Percentiles rank a stretch among this genome's conserved stretches.
Evolutionary conservation across 2,329 filamentous ascomycete species (phyloP).

Genomic region (Aspergillus niger): DNA sequence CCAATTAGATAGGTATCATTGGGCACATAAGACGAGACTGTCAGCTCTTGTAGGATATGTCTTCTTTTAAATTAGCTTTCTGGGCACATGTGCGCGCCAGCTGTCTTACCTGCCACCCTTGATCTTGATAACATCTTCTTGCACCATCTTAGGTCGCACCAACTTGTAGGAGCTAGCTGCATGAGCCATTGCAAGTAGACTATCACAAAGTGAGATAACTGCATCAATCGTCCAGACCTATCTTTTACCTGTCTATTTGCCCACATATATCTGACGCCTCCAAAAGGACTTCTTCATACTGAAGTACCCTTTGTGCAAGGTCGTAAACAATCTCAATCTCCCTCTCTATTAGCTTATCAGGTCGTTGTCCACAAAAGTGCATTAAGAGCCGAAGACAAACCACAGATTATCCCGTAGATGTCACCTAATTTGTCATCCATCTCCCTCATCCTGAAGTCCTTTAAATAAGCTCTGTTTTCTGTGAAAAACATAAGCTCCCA

Average conservation of each 20-base stretch:
- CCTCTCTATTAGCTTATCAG: constrained; percentile 59
- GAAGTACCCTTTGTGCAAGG: constrained; percentile 70
- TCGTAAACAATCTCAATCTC: constrained; percentile 87
- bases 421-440: constrained; percentile 83
- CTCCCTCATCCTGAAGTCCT: constrained; percentile 76
- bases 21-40: constrained; percentile 76
- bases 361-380: background rate
- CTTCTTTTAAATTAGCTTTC: constrained; percentile 36
- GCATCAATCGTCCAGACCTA: no score
- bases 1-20: constrained; percentile 75
- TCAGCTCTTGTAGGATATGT: constrained; percentile 83
- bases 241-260: constrained; percentile 69
- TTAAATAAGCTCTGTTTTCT: constrained; percentile 76
- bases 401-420: constrained; percentile 79
- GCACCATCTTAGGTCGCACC: constrained; percentile 67
- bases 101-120: constrained; percentile 65
- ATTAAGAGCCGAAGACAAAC: constrained; percentile 44
- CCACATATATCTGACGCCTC: constrained; percentile 77
- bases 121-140: constrained; percentile 71
- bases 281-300: constrained; percentile 67
- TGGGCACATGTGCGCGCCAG: no score
- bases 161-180: constrained; percentile 76
- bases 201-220: constrained; percentile 32
- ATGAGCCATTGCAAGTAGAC: constrained; percentile 75
- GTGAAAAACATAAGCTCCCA: constrained; percentile 82